A percentile compares a stretch with the other conserved stretches of the same genome.
phyloP scores from a whole-genome alignment of 2,329 filamentous ascomycete species.

The Bimuria novae-zelandiae region DNA sequence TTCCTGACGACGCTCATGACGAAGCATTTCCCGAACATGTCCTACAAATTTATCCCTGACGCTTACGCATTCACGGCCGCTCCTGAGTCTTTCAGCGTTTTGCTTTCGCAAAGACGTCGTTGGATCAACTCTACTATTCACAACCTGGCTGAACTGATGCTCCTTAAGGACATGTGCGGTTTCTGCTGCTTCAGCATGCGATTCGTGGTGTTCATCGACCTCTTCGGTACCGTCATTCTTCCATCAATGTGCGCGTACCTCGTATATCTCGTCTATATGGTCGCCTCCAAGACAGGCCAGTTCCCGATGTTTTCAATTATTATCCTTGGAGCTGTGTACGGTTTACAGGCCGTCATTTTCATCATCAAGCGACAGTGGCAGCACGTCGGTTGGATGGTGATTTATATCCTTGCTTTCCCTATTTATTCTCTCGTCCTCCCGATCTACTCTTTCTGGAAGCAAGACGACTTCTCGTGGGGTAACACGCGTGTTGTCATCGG shows the following conservation, averaged over 20 bases:
- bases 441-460: conserved; percentile 99
- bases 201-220: conserved; percentile 92
- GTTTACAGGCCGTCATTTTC: conserved; percentile 94
- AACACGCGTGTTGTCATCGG: conserved; percentile 97
- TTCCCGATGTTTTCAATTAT: conserved; percentile 87
- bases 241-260: conserved; percentile 88
- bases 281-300: conserved; percentile 70
- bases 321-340: conserved; percentile 90
- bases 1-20: conserved; percentile 97
- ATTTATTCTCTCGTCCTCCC: conserved; percentile 91
- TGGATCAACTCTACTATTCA: conserved; percentile 99
- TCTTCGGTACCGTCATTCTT: conserved; percentile 88
- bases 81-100: conserved; percentile 89
- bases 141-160: conserved; percentile 89
- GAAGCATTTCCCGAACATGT: conserved; percentile 94
- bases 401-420: conserved; percentile 94
- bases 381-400: conserved; percentile 99
- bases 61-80: conserved; percentile 93
- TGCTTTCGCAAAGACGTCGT: conserved; percentile 95
- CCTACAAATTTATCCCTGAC: conserved; percentile 93
- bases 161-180: conserved; percentile 90
- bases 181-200: conserved; percentile 99
- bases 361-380: conserved; percentile 98
- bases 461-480: conserved; percentile 98
- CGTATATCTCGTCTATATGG: conserved; percentile 81